phyloP scores from a whole-genome alignment of 2,329 filamentous ascomycete genomes.

The Sphaceloma murrayae region DNA sequence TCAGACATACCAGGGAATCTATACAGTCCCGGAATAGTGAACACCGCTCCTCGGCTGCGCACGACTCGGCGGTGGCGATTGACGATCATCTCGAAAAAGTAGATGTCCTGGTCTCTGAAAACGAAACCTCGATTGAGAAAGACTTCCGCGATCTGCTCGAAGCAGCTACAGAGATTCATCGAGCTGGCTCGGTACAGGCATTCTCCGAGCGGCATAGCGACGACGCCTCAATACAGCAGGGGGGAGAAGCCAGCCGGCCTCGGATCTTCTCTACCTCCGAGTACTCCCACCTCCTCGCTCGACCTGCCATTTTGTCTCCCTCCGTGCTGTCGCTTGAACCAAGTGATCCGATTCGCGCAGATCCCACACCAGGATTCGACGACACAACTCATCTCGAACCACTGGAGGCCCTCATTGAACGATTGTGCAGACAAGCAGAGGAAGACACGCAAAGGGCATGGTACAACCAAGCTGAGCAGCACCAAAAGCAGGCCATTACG shows the following conservation, averaged over 20 bases:
- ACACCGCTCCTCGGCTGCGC: background rate
- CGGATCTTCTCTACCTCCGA: background rate
- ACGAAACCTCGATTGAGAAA: slow-evolving; percentile 1
- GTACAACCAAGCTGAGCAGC: slow-evolving; percentile 11
- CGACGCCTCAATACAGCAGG: background rate
- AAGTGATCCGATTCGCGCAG: slow-evolving; percentile 1
- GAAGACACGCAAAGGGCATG: background rate
- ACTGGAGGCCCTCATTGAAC: slow-evolving; percentile 12
- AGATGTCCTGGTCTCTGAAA: slow-evolving; percentile 1
- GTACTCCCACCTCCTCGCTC: background rate
- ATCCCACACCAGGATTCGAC: slow-evolving; percentile 12
- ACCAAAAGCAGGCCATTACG: slow-evolving; percentile 8
- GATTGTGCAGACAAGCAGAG: background rate
- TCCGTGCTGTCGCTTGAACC: background rate
- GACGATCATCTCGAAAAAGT: background rate
- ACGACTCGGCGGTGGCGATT: slow-evolving; percentile 9
- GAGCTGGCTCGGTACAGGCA: background rate
- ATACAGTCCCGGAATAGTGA: background rate
- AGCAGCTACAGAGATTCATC: background rate
- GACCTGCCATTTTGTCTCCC: background rate
- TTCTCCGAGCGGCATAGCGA: slow-evolving; percentile 1
- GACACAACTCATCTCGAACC: slow-evolving; percentile 13
- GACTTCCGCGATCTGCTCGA: slow-evolving; percentile 1
- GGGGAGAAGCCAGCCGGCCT: background rate
- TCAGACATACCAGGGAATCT: background rate